These are phyloP conservation scores for Phlyctochytrium bullatum DNA, from an alignment of 192 early-diverging fungal species.

Conservation along the genomic window DNA sequence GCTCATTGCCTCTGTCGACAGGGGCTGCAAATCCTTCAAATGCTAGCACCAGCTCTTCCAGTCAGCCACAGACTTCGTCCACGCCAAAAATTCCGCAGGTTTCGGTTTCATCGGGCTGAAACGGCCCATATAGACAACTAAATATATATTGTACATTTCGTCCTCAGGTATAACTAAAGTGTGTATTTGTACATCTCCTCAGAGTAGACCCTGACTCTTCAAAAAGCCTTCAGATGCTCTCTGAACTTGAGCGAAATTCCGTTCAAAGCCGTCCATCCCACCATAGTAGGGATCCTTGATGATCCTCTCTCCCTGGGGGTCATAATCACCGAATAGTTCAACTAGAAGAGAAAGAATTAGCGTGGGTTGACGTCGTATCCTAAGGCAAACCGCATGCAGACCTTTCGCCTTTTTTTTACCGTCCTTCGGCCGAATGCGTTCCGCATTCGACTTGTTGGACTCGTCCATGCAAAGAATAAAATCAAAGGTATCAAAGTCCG, in stretches of 20 bases:
- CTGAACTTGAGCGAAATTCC: conserved; percentile 72
- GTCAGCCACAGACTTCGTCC: too few relatives aligned
- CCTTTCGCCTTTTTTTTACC: conserved; percentile 27
- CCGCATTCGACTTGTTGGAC: conserved; percentile 66
- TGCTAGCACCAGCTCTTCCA: too few relatives aligned
- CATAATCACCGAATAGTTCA: conserved; percentile 76
- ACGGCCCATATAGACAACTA: too few relatives aligned
- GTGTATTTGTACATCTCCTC: neutral
- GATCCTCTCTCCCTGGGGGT: conserved; percentile 66
- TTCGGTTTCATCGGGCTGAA: too few relatives aligned
- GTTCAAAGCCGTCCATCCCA: conserved; percentile 66
- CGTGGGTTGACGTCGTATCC: neutral
- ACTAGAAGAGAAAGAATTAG: conserved; percentile 31
- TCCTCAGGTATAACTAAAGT: too few relatives aligned
- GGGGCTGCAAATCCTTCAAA: too few relatives aligned
- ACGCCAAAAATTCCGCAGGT: too few relatives aligned
- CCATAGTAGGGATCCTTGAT: conserved; percentile 80
- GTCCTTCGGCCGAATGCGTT: conserved; percentile 43
- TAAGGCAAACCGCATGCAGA: conserved; percentile 7
- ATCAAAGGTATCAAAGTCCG: conserved; percentile 73
- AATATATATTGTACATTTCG: too few relatives aligned
- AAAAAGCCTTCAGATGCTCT: conserved; percentile 71
- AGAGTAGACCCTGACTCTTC: conserved; percentile 10
- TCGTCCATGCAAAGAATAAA: conserved; percentile 93
- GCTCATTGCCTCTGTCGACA: too few relatives aligned